These are phyloP conservation scores for Sorghum bicolor DNA, from an alignment of 176 grass and related monocot species.

Conservation along the genomic window DNA sequence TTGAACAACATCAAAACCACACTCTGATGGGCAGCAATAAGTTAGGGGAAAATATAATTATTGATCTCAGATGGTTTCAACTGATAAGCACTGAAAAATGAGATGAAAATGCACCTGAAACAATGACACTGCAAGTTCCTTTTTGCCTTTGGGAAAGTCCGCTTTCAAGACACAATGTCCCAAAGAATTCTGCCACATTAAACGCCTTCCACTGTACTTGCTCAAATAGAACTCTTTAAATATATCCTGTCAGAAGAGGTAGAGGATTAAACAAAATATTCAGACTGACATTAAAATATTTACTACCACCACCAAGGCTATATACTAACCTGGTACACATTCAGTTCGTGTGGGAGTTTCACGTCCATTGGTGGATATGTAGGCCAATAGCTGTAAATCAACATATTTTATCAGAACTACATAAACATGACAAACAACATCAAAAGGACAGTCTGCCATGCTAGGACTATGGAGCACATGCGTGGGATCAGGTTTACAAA, in stretches of 20 bases:
- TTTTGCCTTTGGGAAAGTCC: constrained; percentile 97
- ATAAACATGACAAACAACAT: constrained; percentile 14
- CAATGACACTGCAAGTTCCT: constrained; percentile 97
- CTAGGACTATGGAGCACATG: constrained; percentile 2
- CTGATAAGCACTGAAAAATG: constrained; percentile 23
- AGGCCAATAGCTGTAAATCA: constrained; percentile 89
- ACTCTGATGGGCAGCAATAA: constrained; percentile 52
- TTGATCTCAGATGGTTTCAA: neutral
- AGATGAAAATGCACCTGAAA: constrained; percentile 64
- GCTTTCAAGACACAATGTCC: constrained; percentile 97
- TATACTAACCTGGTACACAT: constrained; percentile 90
- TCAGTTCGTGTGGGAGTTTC: constrained; percentile 92
- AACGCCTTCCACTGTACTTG: constrained; percentile 94
- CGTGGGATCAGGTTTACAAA: constrained; percentile 9
- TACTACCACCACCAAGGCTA: neutral
- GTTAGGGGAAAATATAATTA: neutral
- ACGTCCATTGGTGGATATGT: constrained; percentile 99
- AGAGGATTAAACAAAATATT: constrained; percentile 8
- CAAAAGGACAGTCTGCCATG: neutral
- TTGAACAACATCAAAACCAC: constrained; percentile 99
- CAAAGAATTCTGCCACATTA: constrained; percentile 99
- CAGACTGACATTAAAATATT: constrained; percentile 18
- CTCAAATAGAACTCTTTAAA: constrained; percentile 99
- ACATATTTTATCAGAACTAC: constrained; percentile 20
- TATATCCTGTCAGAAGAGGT: constrained; percentile 63